Conservation (phyloP, 345 rosid genomes). For the Erysimum cheiranthoides region DNA sequence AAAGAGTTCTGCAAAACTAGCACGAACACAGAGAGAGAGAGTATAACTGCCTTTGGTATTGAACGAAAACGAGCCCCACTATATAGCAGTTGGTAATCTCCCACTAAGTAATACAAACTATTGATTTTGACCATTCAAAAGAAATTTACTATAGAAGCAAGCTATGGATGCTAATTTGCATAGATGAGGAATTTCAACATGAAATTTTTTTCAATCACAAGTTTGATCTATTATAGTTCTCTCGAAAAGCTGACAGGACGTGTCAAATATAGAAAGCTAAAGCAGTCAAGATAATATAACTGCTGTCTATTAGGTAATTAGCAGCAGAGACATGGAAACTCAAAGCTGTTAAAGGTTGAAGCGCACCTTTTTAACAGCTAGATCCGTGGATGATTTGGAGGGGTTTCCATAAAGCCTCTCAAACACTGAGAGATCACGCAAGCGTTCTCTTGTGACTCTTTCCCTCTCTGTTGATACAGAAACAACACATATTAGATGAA, state of each 20-base stretch:
- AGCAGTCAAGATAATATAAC: not conserved
- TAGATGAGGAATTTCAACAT: not conserved
- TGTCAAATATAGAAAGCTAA: constrained; percentile 8
- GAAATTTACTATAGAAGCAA: not conserved
- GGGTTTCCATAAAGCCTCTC: constrained; percentile 89
- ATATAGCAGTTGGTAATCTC: not conserved
- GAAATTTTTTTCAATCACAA: not conserved
- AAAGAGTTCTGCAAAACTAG: constrained; percentile 96
- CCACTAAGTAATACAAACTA: not conserved
- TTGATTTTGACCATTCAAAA: not conserved
- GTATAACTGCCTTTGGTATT: constrained; percentile 20
- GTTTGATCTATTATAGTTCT: not conserved
- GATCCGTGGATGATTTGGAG: constrained; percentile 59
- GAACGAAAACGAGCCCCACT: not conserved
- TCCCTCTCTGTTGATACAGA: constrained; percentile 58
- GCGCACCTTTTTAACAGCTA: constrained; percentile 89
- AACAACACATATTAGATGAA: not conserved
- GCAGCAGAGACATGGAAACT: constrained; percentile 11
- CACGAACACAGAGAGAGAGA: constrained; percentile 17
- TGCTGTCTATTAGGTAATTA: no score
- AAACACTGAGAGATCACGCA: constrained; percentile 75
- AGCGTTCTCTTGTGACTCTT: constrained; percentile 73
- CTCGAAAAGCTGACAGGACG: not conserved
- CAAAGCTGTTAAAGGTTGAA: constrained; percentile 20
- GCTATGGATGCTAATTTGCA: constrained; percentile 4